Percentiles rank a stretch among this genome's conserved stretches.
Evolutionary conservation across 208 protist species (phyloP).

Genomic region (Wallacemonas sp.): DNA sequence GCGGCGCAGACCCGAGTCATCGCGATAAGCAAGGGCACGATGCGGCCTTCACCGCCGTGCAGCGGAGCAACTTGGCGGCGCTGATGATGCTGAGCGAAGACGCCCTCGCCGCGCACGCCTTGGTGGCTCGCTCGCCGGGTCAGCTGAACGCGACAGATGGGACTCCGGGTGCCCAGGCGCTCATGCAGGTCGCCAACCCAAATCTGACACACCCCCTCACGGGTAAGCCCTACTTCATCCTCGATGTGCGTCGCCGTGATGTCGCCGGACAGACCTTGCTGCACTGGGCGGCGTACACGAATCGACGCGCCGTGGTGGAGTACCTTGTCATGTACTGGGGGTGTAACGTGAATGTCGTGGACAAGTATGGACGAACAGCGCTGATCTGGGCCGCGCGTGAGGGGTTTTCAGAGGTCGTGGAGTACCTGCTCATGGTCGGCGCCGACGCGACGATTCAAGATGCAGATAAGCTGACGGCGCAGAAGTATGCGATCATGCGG

Average conservation of each 20-base stretch:
- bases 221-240: conserved; percentile 33
- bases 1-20: conserved; percentile 54
- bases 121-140: conserved; percentile 13
- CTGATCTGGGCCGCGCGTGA: conserved; percentile 83
- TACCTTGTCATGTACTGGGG: conserved; percentile 75
- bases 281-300: conserved; percentile 79
- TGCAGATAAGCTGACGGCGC: conserved; percentile 52
- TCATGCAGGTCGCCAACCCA: neutral
- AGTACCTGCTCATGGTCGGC: conserved; percentile 56
- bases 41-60: conserved; percentile 64
- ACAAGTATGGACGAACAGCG: conserved; percentile 62
- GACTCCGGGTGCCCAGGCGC: neutral
- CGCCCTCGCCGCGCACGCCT: conserved; percentile 5
- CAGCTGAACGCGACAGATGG: conserved; percentile 10
- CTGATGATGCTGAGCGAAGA: conserved; percentile 65
- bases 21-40: conserved; percentile 61
- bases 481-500: conserved; percentile 55
- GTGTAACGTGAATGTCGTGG: conserved; percentile 41
- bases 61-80: conserved; percentile 42
- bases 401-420: conserved; percentile 62
- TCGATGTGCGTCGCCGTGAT: conserved; percentile 49
- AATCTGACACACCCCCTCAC: conserved; percentile 19
- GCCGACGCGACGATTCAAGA: conserved; percentile 39
- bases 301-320: conserved; percentile 51
- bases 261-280: conserved; percentile 64